Evolutionary conservation across 129 eudicot species (phyloP), one percentile per base, ranked within the genome.

Genomic region (Flaveria linearis): DNA sequence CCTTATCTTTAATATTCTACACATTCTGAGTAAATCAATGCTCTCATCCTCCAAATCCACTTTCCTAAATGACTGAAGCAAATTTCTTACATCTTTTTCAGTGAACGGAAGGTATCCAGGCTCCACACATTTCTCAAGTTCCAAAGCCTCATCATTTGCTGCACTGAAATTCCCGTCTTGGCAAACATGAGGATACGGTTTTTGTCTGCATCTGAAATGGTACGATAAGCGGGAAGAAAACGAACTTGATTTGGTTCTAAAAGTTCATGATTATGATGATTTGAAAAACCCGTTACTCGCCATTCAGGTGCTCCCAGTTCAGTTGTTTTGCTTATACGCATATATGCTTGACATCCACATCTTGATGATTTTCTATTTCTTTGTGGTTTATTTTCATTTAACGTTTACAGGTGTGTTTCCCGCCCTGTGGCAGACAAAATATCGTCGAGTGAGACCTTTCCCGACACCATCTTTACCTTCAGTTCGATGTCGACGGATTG

Each of bases 401-500:
- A 67, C 11, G 86, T 75, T 73, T 95, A 86, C 80, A 26, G 99
- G 99, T 9, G 99, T 95, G 69, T 91, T 91, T 16, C 99, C 99
- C 3, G 99, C 99, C 49, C 99, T 94, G 63, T 95, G 99, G 82
- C 99, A 95, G 43, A 95, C 99, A 80, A 95, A 95, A 76, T 95
- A 95, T n/a, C 97, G 94, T 41, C 97, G 86, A 3, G 91, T 95
- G 45, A 95, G 97, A 70, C 99, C 99, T 89, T 95, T 95, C n/a
- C 99, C 99, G 16, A 95, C 87, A 45, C 99, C 99, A 80, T 86
- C 99, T 85, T 95, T 95, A 36, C 99, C 99, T 78, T 95, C 99
- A 0, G 97, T 95, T 18, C 99, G 87, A 66, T 95, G 99, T n/a
- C 99, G 92, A 68, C 99, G 87, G 69, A 95, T 95, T 20, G 99